Evolutionary conservation across 2,329 filamentous ascomycete species (phyloP).

Genomic region (Colletotrichum scovillei): DNA sequence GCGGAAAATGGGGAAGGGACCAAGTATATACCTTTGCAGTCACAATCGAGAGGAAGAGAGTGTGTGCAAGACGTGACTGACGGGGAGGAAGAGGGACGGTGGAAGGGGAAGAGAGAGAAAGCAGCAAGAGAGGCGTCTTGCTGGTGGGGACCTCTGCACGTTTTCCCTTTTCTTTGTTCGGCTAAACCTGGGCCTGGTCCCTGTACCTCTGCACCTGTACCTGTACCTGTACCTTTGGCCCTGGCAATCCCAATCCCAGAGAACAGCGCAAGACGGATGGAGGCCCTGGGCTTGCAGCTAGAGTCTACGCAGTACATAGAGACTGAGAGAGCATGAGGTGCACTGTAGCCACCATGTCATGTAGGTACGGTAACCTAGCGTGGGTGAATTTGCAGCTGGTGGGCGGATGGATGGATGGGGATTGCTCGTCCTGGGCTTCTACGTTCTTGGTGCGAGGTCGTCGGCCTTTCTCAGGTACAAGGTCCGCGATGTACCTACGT

Average conservation of each 20-base stretch:
- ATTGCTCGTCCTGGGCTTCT: not conserved
- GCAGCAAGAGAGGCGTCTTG: slow-evolving; percentile 1
- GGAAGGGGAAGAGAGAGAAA: slow-evolving; percentile 1
- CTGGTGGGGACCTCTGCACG: slow-evolving; percentile 23
- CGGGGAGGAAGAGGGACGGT: not conserved
- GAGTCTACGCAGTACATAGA: no score
- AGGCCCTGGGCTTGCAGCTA: not conserved
- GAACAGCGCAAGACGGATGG: not conserved
- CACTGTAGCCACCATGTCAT: not conserved
- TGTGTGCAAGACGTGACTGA: not conserved
- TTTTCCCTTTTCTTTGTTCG: slow-evolving; percentile 36
- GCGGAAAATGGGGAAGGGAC: slow-evolving; percentile 29
- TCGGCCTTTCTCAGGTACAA: not conserved
- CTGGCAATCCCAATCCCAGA: no score
- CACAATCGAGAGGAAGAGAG: not conserved
- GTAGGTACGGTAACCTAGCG: slow-evolving; percentile 26
- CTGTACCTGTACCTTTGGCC: not conserved
- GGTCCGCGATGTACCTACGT: not conserved
- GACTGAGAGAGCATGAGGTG: not conserved
- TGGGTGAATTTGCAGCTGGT: slow-evolving; percentile 4
- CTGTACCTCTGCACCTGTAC: not conserved
- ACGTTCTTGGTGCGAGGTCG: not conserved
- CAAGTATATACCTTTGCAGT: slow-evolving; percentile 28
- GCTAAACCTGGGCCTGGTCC: slow-evolving; percentile 3
- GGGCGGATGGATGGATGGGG: not conserved